These are phyloP conservation scores for Fusarium armeniacum DNA, from an alignment of 2,329 filamentous ascomycete species.

Conservation along the genomic window DNA sequence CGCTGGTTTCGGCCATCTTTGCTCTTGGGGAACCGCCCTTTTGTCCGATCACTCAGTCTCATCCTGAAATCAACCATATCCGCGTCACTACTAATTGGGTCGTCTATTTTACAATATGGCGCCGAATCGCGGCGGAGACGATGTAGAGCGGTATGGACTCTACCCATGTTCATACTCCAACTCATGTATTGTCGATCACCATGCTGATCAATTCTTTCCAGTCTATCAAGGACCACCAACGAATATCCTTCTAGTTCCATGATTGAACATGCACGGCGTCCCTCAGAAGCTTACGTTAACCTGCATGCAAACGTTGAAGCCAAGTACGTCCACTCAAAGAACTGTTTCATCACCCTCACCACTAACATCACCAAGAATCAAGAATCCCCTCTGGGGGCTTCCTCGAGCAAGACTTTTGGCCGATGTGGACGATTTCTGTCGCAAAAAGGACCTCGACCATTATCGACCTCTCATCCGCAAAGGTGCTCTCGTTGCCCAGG, in stretches of 20 bases:
- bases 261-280: slow-evolving; percentile 56
- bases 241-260: slow-evolving; percentile 51
- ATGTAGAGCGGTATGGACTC: slow-evolving; percentile 48
- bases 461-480: slow-evolving; percentile 72
- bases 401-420: slow-evolving; percentile 64
- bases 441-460: slow-evolving; percentile 69
- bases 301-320: slow-evolving; percentile 63
- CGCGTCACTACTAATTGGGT: slow-evolving; percentile 11
- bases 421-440: slow-evolving; percentile 73
- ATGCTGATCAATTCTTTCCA: slow-evolving; percentile 38
- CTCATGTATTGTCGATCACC: not conserved
- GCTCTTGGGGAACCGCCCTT: slow-evolving; percentile 18
- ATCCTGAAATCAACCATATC: slow-evolving; percentile 2
- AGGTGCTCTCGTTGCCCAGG: slow-evolving; percentile 81
- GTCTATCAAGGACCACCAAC: slow-evolving; percentile 46
- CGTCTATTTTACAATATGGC: slow-evolving; percentile 37
- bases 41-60: slow-evolving; percentile 5
- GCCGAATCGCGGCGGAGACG: slow-evolving; percentile 46
- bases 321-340: slow-evolving; percentile 54
- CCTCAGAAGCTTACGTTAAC: slow-evolving; percentile 56
- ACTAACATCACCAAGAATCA: slow-evolving; percentile 55
- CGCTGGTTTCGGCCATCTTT: not conserved
- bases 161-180: not conserved
- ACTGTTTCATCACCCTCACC: not conserved
- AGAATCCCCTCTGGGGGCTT: slow-evolving; percentile 66